These are phyloP conservation scores for Groenewaldozyma sp. DNA, from an alignment of 1,139 yeast species.

Conservation along the genomic window DNA sequence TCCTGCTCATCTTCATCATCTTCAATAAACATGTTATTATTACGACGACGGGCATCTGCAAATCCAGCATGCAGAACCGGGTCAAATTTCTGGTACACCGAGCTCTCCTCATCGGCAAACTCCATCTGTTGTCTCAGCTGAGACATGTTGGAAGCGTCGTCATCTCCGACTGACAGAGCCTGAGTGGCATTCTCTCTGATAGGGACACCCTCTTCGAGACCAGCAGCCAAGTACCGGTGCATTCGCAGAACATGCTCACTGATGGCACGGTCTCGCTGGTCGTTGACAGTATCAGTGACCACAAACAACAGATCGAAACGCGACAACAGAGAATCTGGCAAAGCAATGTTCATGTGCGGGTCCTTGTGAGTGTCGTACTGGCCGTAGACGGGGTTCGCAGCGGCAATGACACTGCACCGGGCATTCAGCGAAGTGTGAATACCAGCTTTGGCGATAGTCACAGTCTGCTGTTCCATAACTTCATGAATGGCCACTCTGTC, in stretches of 20 bases:
- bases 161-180: conserved; percentile 72
- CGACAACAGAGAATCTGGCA: conserved; percentile 91
- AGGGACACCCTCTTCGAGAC: conserved; percentile 90
- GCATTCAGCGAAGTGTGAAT: conserved; percentile 95
- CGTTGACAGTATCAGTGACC: conserved; percentile 91
- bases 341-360: conserved; percentile 92
- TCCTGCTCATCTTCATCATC: conserved; percentile 15
- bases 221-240: conserved; percentile 86
- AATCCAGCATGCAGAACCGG: conserved; percentile 80
- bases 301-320: conserved; percentile 95
- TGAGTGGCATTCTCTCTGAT: conserved; percentile 66
- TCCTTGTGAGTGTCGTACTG: conserved; percentile 95
- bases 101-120: conserved; percentile 38
- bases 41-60: conserved; percentile 24
- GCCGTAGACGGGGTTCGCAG: conserved; percentile 97
- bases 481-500: conserved; percentile 98
- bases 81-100: conserved; percentile 74
- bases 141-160: conserved; percentile 29
- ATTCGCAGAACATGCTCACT: conserved; percentile 93
- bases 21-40: not conserved
- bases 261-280: conserved; percentile 72
- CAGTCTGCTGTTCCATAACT: conserved; percentile 99
- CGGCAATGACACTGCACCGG: conserved; percentile 94
- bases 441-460: conserved; percentile 97
- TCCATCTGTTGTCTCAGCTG: not conserved